These are phyloP conservation scores for Phytophthora melonis DNA, from an alignment of 352 stramenopile genomes.

Conservation along the genomic window DNA sequence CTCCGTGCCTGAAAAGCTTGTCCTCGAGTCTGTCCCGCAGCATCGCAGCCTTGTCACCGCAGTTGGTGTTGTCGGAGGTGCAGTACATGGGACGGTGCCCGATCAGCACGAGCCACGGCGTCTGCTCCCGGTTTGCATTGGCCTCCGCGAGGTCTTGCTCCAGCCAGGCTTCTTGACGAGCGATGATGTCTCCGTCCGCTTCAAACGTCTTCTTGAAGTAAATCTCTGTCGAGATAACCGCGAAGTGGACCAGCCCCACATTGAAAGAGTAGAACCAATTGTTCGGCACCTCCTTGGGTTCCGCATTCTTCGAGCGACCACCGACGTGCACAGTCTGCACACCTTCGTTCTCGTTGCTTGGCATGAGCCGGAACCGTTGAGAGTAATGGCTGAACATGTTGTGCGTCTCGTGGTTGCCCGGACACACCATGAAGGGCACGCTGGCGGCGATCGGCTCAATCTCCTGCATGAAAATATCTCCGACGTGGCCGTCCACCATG, in stretches of 20 bases:
- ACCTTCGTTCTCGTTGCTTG: constrained; percentile 75
- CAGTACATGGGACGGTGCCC: constrained; percentile 91
- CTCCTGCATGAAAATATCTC: constrained; percentile 92
- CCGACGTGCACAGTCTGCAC: constrained; percentile 57
- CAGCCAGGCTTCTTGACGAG: constrained; percentile 75
- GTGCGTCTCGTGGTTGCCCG: constrained; percentile 93
- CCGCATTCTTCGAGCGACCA: constrained; percentile 34
- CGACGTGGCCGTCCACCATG: constrained; percentile 77
- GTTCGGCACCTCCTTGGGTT: constrained; percentile 68
- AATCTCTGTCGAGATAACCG: constrained; percentile 90
- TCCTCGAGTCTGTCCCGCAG: constrained; percentile 79
- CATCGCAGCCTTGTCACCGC: constrained; percentile 71
- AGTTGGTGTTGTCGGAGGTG: constrained; percentile 81
- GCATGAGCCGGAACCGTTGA: constrained; percentile 87
- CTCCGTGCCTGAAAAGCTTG: constrained; percentile 78
- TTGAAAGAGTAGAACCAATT: constrained; percentile 93
- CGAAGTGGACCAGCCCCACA: constrained; percentile 89
- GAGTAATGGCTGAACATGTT: constrained; percentile 89
- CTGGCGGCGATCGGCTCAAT: constrained; percentile 87
- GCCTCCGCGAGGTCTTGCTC: constrained; percentile 63
- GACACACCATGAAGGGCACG: constrained; percentile 91
- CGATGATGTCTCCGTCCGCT: constrained; percentile 56
- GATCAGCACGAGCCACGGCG: constrained; percentile 88
- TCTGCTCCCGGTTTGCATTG: constrained; percentile 69
- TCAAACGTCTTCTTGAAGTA: constrained; percentile 85